Evolutionary conservation across 352 stramenopile genomes (phyloP).

Genomic region (Globisporangium apiculatum): DNA sequence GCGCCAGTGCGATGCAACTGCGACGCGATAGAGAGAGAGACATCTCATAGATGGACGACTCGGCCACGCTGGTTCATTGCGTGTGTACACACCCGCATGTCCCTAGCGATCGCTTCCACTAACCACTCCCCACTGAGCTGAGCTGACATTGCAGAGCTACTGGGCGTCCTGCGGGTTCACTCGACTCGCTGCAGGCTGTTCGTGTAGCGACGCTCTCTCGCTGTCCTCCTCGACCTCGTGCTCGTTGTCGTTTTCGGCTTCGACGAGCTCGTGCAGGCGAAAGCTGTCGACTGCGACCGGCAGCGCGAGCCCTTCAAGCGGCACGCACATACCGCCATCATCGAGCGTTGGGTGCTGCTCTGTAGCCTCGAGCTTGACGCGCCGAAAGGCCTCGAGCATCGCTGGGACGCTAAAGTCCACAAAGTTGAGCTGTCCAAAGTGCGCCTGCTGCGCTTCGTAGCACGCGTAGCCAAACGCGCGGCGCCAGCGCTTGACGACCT

Average conservation of each 20-base stretch:
- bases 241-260: slow-evolving; percentile 12
- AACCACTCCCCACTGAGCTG: background rate
- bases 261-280: slow-evolving; percentile 20
- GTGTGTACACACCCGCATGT: no score
- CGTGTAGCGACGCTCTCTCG: background rate
- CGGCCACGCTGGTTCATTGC: no score
- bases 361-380: slow-evolving; percentile 16
- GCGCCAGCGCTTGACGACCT: slow-evolving; percentile 34
- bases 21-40: background rate
- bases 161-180: slow-evolving; percentile 3
- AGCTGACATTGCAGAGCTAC: background rate
- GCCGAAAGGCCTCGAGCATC: slow-evolving; percentile 46
- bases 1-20: no score
- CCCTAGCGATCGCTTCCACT: no score
- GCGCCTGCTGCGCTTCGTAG: slow-evolving; percentile 39
- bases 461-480: slow-evolving; percentile 49
- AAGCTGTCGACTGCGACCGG: slow-evolving; percentile 2
- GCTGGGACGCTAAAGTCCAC: slow-evolving; percentile 34
- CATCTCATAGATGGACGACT: background rate
- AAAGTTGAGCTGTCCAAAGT: slow-evolving; percentile 36
- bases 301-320: slow-evolving; percentile 5
- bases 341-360: no score
- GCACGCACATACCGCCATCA: no score
- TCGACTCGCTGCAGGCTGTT: no score
- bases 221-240: background rate